phyloP scores from a whole-genome alignment of 305 asterid species.

The Solanum hybrid region DNA sequence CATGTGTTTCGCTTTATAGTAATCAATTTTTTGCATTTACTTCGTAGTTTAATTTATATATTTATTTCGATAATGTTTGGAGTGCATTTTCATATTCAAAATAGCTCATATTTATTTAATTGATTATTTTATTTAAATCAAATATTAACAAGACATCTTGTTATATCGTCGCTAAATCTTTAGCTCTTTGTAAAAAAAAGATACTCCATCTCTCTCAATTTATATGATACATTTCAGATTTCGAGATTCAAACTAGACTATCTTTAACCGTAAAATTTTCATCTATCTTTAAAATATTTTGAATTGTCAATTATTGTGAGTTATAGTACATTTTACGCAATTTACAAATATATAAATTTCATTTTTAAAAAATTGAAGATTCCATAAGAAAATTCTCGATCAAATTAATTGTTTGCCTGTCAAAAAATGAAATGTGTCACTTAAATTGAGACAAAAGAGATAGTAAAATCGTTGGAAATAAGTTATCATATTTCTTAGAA shows the following conservation, averaged over 20 bases:
- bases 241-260: not conserved
- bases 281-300: not conserved
- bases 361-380: too few species aligned
- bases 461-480: too few species aligned
- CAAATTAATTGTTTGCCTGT: not conserved
- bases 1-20: not conserved
- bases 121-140: too few species aligned
- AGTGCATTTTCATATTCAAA: too few species aligned
- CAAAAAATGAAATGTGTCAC: too few species aligned
- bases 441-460: not conserved
- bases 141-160: too few species aligned
- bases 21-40: not conserved
- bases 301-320: not conserved
- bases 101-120: too few species aligned
- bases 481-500: not conserved
- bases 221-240: not conserved
- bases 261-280: too few species aligned
- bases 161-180: too few species aligned
- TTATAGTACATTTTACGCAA: too few species aligned
- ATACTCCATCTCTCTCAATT: not conserved
- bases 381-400: not conserved
- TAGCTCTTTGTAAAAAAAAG: not conserved
- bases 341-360: too few species aligned
- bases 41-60: too few species aligned
- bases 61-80: not conserved